Evolutionary conservation across 2,329 filamentous ascomycete species (phyloP).

Genomic region (Microcyclosporella mali): DNA sequence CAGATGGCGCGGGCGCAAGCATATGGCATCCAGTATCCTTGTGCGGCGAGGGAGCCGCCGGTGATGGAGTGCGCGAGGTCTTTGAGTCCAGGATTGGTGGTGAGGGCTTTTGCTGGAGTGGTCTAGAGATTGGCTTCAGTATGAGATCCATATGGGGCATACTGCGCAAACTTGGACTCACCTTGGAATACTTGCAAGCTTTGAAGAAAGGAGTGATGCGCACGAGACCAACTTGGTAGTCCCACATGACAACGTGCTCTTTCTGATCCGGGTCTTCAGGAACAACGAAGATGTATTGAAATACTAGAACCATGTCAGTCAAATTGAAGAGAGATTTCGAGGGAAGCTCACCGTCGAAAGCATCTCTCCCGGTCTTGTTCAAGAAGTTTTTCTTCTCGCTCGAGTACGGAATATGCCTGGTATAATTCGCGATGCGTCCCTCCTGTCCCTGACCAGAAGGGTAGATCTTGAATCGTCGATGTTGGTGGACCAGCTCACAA

Average conservation of each 20-base stretch:
- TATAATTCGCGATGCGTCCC: constrained; percentile 42
- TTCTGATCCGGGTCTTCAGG: constrained; percentile 51
- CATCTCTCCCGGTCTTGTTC: constrained; percentile 77
- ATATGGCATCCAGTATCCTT: constrained; percentile 98
- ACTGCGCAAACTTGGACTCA: constrained; percentile 37
- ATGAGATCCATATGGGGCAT: not conserved
- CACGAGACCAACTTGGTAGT: constrained; percentile 90
- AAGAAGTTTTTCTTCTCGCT: constrained; percentile 88
- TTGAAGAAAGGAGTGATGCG: constrained; percentile 95
- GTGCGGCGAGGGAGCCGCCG: constrained; percentile 79
- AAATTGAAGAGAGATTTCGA: not conserved
- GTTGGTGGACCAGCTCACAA: constrained; percentile 49
- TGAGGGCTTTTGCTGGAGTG: constrained; percentile 70
- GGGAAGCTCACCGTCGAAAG: constrained; percentile 67
- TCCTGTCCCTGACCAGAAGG: constrained; percentile 50
- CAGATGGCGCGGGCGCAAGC: constrained; percentile 79
- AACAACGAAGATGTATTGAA: constrained; percentile 73
- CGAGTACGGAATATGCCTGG: constrained; percentile 78
- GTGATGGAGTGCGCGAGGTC: constrained; percentile 95
- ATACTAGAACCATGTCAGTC: constrained; percentile 49
- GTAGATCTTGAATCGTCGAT: constrained; percentile 59
- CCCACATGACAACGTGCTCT: constrained; percentile 79
- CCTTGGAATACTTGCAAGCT: constrained; percentile 80
- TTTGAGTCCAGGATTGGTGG: constrained; percentile 67
- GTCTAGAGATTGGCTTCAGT: constrained; percentile 54